These are phyloP conservation scores for Phytophthora cryptogea DNA, from an alignment of 352 stramenopile genomes.

Conservation along the genomic window DNA sequence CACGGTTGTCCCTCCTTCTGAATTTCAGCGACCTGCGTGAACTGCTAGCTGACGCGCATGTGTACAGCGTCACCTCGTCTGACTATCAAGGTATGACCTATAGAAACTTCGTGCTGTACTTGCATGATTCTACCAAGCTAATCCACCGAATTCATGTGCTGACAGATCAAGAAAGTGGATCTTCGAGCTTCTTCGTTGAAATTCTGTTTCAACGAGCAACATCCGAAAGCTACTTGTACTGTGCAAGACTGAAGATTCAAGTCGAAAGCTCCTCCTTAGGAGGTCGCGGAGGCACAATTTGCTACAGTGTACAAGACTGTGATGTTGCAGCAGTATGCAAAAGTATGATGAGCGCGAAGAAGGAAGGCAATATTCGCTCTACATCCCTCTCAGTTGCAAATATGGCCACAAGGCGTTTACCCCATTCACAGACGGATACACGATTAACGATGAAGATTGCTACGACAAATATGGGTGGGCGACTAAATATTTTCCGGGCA, in stretches of 20 bases:
- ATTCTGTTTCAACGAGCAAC: slow-evolving; percentile 57
- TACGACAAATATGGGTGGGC: slow-evolving; percentile 44
- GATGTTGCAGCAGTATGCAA: slow-evolving; percentile 51
- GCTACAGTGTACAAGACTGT: slow-evolving; percentile 62
- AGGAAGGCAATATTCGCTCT: slow-evolving; percentile 19
- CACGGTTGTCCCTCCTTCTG: slow-evolving; percentile 60
- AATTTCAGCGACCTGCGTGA: slow-evolving; percentile 50
- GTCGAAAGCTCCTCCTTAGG: slow-evolving; percentile 35
- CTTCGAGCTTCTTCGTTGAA: slow-evolving; percentile 59
- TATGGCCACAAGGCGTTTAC: slow-evolving; percentile 14
- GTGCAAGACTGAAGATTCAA: slow-evolving; percentile 65
- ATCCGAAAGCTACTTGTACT: slow-evolving; percentile 50
- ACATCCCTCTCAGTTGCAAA: slow-evolving; percentile 43
- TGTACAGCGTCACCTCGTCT: slow-evolving; percentile 62
- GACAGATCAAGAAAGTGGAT: slow-evolving; percentile 60
- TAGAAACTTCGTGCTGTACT: not conserved
- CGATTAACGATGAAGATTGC: slow-evolving; percentile 32
- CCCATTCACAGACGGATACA: slow-evolving; percentile 9
- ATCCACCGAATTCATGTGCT: slow-evolving; percentile 1
- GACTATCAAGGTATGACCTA: slow-evolving; percentile 64
- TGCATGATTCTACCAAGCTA: not conserved
- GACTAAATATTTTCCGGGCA: slow-evolving; percentile 42
- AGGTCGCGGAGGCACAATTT: slow-evolving; percentile 24
- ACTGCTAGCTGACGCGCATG: slow-evolving; percentile 50
- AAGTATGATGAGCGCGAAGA: slow-evolving; percentile 52